These are phyloP conservation scores for Metarhizium robertsii DNA, from an alignment of 2,329 filamentous ascomycete genomes.

Conservation along the genomic window DNA sequence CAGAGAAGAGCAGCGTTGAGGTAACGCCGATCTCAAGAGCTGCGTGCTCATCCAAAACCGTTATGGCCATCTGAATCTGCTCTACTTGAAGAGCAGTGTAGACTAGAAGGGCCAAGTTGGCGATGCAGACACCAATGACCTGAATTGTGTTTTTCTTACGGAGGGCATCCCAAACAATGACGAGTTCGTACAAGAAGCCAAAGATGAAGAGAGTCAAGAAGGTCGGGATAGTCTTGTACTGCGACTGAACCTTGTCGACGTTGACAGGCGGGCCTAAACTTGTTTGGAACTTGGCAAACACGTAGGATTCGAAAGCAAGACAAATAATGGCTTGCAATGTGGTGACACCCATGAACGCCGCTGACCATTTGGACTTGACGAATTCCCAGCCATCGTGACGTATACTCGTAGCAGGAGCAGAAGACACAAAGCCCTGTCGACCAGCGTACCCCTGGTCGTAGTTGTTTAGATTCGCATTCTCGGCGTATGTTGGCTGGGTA, in stretches of 20 bases:
- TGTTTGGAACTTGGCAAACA: constrained; percentile 78
- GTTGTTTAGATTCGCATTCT: constrained; percentile 18
- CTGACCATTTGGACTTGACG: constrained; percentile 80
- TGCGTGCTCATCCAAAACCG: constrained; percentile 33
- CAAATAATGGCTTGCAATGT: constrained; percentile 70
- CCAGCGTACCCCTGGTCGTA: constrained; percentile 27
- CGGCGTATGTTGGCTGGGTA: constrained; percentile 17
- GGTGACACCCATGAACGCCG: constrained; percentile 69
- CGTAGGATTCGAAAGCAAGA: constrained; percentile 82
- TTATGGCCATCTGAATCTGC: constrained; percentile 72
- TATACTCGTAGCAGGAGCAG: constrained; percentile 21
- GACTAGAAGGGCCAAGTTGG: constrained; percentile 83
- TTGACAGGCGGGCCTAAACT: constrained; percentile 37
- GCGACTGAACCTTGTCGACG: constrained; percentile 33
- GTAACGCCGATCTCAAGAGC: constrained; percentile 31
- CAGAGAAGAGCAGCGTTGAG: constrained; percentile 49
- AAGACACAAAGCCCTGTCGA: constrained; percentile 26
- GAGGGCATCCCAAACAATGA: constrained; percentile 88
- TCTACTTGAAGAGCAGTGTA: constrained; percentile 91
- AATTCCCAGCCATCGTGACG: constrained; percentile 49
- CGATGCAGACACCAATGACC: constrained; percentile 86
- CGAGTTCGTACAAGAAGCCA: constrained; percentile 84
- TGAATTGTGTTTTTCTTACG: constrained; percentile 97
- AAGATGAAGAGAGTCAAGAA: constrained; percentile 97
- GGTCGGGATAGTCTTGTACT: constrained; percentile 73